phyloP scores from a whole-genome alignment of 2,329 filamentous ascomycete genomes.

The Fusarium sp. region DNA sequence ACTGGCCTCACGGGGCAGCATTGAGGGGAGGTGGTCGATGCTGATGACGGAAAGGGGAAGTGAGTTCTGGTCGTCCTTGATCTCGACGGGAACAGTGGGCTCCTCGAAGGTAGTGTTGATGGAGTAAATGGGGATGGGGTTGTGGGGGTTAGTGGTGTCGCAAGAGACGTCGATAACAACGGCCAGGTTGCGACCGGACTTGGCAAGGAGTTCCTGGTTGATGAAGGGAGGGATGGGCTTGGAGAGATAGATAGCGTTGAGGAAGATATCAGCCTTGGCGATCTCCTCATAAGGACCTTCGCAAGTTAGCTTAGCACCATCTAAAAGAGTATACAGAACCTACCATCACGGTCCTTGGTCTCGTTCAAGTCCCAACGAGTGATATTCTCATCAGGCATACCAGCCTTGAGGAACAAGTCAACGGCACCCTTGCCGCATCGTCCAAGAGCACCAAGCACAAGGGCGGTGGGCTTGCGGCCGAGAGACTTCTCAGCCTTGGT shows the following conservation, averaged over 20 bases:
- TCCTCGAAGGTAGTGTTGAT: conserved; percentile 88
- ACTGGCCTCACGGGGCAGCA: conserved; percentile 87
- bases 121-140: conserved; percentile 82
- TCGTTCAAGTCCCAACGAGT: conserved; percentile 78
- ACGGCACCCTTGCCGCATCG: conserved; percentile 89
- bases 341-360: conserved; percentile 73
- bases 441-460: conserved; percentile 88
- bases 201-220: conserved; percentile 74
- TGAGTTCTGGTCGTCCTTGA: conserved; percentile 63
- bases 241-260: conserved; percentile 83
- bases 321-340: too few species aligned
- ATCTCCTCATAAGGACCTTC: conserved; percentile 79
- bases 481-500: conserved; percentile 79
- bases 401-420: conserved; percentile 81
- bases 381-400: conserved; percentile 65
- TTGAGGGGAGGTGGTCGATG: conserved; percentile 86
- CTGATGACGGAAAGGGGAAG: conserved; percentile 83
- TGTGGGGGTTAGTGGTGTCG: conserved; percentile 80
- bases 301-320: conserved; percentile 1
- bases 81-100: conserved; percentile 82
- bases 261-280: conserved; percentile 78
- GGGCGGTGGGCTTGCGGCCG: conserved; percentile 76
- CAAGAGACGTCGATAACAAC: conserved; percentile 86
- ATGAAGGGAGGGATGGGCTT: conserved; percentile 84
- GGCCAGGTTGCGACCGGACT: conserved; percentile 76